Base-by-base conservation (phyloP, 2,329 filamentous ascomycete species). In the Hypoxylon sp. region DNA sequence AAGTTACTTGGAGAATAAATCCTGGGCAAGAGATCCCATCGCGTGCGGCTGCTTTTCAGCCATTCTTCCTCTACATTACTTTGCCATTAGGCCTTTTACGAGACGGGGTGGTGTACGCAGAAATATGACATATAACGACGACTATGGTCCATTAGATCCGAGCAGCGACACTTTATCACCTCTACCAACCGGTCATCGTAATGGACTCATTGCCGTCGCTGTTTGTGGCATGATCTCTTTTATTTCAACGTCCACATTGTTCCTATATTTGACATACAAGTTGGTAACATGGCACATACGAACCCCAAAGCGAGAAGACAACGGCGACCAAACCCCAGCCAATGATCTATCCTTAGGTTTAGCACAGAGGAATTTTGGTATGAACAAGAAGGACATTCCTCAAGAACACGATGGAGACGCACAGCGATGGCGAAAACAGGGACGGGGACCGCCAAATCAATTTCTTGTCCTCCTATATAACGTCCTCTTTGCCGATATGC, bases 381-480 rank as follows among this genome's bases (percentile, higher is more conserved):
- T 43, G 32, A 5, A 71, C 41, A 71, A 60, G 45, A 67, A 63
- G 30, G 57, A 43, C 6, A 60, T 67, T 25, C 61, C 55, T 55
- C 53, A 61, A 52, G 41, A 49, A 36, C n/a, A 70, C 28, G 30
- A 60, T 49, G 34, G 19, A 41, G 11, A 55, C 14, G 28, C 11
- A 6, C 60, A 43, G 25, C 49, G 2, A n/a, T 48, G 21, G 23
- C 13, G n/a, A 38, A 10, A 10, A 28, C 13, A 45, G 59, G 9
- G 52, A 55, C 77, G 75, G 41, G 78, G 80, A 19, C 79, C 82
- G 5, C 84, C 84, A 0, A 92, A 91, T 70, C 90, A 92, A 76
- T 91, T 92, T 73, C 83, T 92, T 28, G 81, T 92, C 0, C 82
- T 93, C 3, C 90, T 92, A 63, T 87, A 91, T 75, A 92, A 92